Base-by-base conservation (phyloP, 2,329 filamentous ascomycete genomes). In the Monosporascus cannonballus region DNA sequence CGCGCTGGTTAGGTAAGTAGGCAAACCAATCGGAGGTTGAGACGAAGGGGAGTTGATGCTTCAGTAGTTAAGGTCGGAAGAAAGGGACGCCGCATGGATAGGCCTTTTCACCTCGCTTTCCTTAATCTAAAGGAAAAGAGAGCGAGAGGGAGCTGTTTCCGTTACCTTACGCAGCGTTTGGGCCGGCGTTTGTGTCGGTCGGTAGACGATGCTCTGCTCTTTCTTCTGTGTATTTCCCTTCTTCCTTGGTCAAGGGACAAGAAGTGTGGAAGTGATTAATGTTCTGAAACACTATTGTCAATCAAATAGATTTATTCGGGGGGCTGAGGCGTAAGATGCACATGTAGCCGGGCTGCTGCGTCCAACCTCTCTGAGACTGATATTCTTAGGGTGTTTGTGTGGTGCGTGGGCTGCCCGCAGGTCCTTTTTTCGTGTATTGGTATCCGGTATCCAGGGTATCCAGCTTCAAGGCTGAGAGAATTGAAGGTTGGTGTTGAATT, bases 221-320 rank as follows among this genome's bases (percentile, higher is more conserved):
- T 15, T 11, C 46, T 15, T 8, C n/a, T 18, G 5, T 22, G 18
- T 20, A 38, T 38, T 48, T 18, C 38, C 6, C 30, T 30, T 20
- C 22, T 37, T 51, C 18, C 24, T 47, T 41, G 38, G 34, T 34
- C 42, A 38, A 37, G 17, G 25, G 22, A 9, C 22, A 36, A 30
- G 48, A 47, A 42, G 49, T 41, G 25, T 36, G 17, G 38, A 27
- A 51, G 46, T 22, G 47, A 51, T 52, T 22, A 41, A 51, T 52
- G 50, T 38, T 52, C 50, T 24, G 46, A 52, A 52, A 52, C 37
- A 49, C 45, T 52, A 38, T 48, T 52, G 50, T 48, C 37, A 42
- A 42, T 42, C 9, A 42, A 18, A 20, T 42, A 20, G 39, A 20
- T 20, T 24, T 18, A 14, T 39, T 27, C 47, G 42, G 53, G 49